Percentiles rank a stretch among this genome's conserved stretches.
phyloP scores from a whole-genome alignment of 2,329 filamentous ascomycete species.

The Aspergillus tamarii region DNA sequence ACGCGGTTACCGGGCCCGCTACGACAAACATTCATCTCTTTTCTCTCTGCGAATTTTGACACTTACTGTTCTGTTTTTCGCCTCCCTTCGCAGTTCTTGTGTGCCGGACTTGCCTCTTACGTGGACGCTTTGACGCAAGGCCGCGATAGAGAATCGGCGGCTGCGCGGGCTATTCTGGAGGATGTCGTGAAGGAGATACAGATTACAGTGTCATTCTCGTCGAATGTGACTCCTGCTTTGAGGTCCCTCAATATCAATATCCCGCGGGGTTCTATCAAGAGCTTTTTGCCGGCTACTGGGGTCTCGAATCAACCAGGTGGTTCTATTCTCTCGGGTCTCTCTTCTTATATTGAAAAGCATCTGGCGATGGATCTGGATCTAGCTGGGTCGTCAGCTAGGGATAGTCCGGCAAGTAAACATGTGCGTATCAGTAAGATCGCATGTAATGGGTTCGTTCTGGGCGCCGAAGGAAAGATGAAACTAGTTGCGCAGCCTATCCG shows the following conservation, averaged over 20 bases:
- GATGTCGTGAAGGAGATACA: constrained; percentile 43
- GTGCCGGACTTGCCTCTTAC: constrained; percentile 47
- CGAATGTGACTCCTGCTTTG: constrained; percentile 37
- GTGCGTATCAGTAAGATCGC: constrained; percentile 42
- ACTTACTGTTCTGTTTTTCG: constrained; percentile 50
- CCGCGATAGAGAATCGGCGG: not conserved
- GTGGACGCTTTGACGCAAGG: constrained; percentile 21
- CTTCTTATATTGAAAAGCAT: constrained; percentile 41
- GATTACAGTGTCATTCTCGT: constrained; percentile 42
- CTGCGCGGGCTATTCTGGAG: constrained; percentile 26
- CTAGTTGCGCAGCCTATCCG: constrained; percentile 31
- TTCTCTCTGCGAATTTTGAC: constrained; percentile 55
- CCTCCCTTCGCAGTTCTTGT: constrained; percentile 50
- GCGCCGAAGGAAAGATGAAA: constrained; percentile 44
- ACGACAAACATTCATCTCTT: constrained; percentile 53
- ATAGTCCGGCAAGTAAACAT: constrained; percentile 25
- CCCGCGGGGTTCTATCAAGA: constrained; percentile 31
- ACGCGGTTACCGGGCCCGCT: constrained; percentile 55
- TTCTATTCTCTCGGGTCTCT: constrained; percentile 33
- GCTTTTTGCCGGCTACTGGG: constrained; percentile 21
- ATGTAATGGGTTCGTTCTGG: constrained; percentile 44
- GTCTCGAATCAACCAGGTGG: constrained; percentile 8
- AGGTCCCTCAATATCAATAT: constrained; percentile 40
- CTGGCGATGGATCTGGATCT: constrained; percentile 45
- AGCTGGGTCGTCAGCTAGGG: constrained; percentile 18